phyloP scores from a whole-genome alignment of 2,329 filamentous ascomycete species.

The Fusarium chaquense region DNA sequence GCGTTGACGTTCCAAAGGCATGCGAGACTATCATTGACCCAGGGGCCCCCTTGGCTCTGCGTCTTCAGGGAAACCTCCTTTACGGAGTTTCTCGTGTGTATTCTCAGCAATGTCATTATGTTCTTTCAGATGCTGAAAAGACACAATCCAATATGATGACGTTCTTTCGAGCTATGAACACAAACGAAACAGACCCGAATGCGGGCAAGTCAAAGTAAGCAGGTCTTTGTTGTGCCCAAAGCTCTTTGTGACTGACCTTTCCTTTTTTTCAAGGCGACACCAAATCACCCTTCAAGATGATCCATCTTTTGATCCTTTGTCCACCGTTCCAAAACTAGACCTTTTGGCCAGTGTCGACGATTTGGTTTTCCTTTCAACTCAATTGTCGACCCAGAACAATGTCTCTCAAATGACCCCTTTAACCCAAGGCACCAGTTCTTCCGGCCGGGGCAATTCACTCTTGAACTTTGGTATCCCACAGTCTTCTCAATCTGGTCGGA shows the following conservation, averaged over 20 bases:
- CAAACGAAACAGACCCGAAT: constrained; percentile 73
- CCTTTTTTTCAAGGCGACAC: constrained; percentile 67
- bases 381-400: constrained; percentile 53
- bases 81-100: constrained; percentile 89
- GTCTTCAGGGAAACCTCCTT: constrained; percentile 89
- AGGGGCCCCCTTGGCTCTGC: constrained; percentile 86
- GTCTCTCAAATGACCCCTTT: constrained; percentile 61
- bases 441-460: constrained; percentile 45
- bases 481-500: constrained; percentile 52
- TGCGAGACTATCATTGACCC: constrained; percentile 87
- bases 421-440: constrained; percentile 50
- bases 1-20: constrained; percentile 87
- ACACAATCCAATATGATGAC: constrained; percentile 79
- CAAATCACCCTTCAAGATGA: constrained; percentile 86
- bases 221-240: constrained; percentile 44
- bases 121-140: constrained; percentile 82
- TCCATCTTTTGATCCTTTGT: constrained; percentile 72
- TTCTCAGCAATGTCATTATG: constrained; percentile 86
- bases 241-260: constrained; percentile 2
- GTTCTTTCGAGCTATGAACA: constrained; percentile 68
- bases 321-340: constrained; percentile 51
- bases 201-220: constrained; percentile 79
- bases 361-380: constrained; percentile 52
- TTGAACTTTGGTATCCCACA: constrained; percentile 51
- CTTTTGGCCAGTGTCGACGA: constrained; percentile 54